Base-by-base conservation (phyloP, 495 filamentous ascomycete genomes). In the Bathelium albidoporum region DNA sequence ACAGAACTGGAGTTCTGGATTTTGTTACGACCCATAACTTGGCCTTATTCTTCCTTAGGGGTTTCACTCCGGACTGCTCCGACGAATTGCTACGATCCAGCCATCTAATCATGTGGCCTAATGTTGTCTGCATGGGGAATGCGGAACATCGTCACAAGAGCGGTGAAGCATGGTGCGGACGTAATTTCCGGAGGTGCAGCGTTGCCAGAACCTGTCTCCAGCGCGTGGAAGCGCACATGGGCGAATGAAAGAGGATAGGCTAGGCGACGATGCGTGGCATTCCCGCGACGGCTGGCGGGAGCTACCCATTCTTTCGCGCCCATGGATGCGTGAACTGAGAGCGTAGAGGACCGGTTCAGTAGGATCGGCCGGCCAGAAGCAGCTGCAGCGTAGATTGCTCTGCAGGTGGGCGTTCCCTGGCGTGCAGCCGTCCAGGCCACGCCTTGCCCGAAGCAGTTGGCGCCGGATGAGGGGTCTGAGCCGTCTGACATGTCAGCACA, bases 401-500 rank as follows among this genome's bases (percentile, higher is more conserved):
- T 26, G 24, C 20, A 29, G 24, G 29, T 55, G 24, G 22, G 5
- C 12, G 5, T 49, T 49, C 44, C 44, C 44, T 49, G 36, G 36
- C 3, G 43, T n/a, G 10, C n/a, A 9, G 22, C 49, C 20, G 9
- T 55, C 11, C 49, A 5, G 34, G 14, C 5, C 5, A 14, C 34
- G 16, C 49, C 29, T 55, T 9, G 29, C 20, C 24, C 2, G 11
- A 55, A 55, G 1, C 9, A 16, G 49, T 28, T 55, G 24, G 49
- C 49, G 49, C 11, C 49, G 5, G 49, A 55, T 9, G 49, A 28
- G 49, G 49, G 24, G 22, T 11, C 24, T 55, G 49, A 26, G 20
- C 49, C 49, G 49, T 26, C 24, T 11, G 5, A 55, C 49, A 55
- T 55, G 49, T 55, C 49, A 55, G 49, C 49, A 55, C 49, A 55